These are phyloP conservation scores for Sporodiniella umbellata DNA, from an alignment of 371 early-diverging fungal genomes.

Conservation along the genomic window DNA sequence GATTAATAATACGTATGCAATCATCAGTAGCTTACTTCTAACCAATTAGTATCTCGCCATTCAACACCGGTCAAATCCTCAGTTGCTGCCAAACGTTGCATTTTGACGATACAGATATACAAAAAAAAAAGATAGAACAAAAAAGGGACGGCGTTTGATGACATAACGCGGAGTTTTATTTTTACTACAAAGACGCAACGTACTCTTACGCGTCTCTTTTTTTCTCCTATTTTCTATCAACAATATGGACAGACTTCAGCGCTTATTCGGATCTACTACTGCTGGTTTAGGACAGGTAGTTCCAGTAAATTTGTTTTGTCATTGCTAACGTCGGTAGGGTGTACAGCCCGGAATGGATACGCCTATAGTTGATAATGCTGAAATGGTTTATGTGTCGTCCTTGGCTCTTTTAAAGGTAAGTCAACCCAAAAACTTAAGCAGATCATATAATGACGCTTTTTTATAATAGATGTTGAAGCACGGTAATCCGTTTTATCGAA, in stretches of 20 bases:
- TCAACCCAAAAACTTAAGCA: too few relatives aligned
- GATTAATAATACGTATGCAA: neutral
- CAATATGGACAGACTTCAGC: conserved; percentile 69
- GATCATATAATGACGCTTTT: neutral
- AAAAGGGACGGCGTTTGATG: neutral
- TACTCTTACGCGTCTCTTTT: conserved; percentile 4
- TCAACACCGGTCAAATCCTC: conserved; percentile 48
- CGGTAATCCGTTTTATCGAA: conserved; percentile 56
- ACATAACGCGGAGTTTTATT: neutral
- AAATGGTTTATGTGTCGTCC: conserved; percentile 99
- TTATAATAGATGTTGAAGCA: conserved; percentile 82
- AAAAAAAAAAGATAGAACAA: neutral
- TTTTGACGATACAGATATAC: neutral
- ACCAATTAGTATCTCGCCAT: conserved; percentile 50
- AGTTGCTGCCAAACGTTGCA: conserved; percentile 27
- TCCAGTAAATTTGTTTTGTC: too few relatives aligned
- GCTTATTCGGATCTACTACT: conserved; percentile 64
- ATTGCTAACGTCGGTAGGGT: conserved; percentile 8
- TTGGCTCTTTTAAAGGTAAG: conserved; percentile 95
- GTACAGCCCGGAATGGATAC: conserved; percentile 82
- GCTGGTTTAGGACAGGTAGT: conserved; percentile 45
- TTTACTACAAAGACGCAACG: neutral
- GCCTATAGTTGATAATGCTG: conserved; percentile 96
- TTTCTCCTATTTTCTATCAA: neutral
- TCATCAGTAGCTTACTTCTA: conserved; percentile 25